These are phyloP conservation scores for Jamesozyma rosinii DNA, from an alignment of 805 yeast species.

Conservation along the genomic window DNA sequence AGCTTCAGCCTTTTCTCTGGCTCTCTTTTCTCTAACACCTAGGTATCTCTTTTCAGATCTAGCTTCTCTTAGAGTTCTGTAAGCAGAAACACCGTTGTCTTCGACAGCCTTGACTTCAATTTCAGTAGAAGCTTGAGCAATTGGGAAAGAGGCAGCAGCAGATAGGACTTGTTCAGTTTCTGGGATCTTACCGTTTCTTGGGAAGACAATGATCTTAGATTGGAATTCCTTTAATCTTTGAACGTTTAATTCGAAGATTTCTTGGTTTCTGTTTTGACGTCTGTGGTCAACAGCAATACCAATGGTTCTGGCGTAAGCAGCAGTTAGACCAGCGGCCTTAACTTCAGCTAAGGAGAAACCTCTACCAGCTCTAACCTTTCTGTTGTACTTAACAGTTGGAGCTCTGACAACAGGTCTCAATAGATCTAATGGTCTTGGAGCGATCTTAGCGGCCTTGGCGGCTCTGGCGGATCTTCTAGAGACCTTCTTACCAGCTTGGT, in stretches of 20 bases:
- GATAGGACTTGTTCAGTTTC: conserved; percentile 72
- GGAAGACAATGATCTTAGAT: conserved; percentile 91
- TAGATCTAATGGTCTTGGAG: conserved; percentile 95
- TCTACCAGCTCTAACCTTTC: conserved; percentile 99
- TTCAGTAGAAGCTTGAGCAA: conserved; percentile 67
- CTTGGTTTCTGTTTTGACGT: conserved; percentile 96
- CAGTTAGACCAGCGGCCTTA: conserved; percentile 91
- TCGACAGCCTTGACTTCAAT: conserved; percentile 82
- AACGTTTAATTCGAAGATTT: conserved; percentile 89
- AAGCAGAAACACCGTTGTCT: conserved; percentile 70
- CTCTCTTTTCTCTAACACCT: conserved; percentile 98
- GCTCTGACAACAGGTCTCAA: conserved; percentile 98
- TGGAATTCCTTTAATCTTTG: conserved; percentile 94
- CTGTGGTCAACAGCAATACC: conserved; percentile 99
- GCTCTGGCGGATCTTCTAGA: conserved; percentile 94
- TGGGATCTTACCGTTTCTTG: conserved; percentile 77
- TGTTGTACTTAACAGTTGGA: conserved; percentile 98
- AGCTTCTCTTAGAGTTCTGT: conserved; percentile 90
- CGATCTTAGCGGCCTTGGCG: conserved; percentile 84
- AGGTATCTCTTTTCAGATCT: conserved; percentile 87
- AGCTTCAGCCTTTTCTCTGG: conserved; percentile 94
- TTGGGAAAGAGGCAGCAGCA: conserved; percentile 80
- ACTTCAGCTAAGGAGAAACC: conserved; percentile 97
- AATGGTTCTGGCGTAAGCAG: conserved; percentile 94
- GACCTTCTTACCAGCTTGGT: conserved; percentile 99